Evolutionary conservation across 116 monocot species (phyloP).

Genomic region (Dioscorea cayenensis): DNA sequence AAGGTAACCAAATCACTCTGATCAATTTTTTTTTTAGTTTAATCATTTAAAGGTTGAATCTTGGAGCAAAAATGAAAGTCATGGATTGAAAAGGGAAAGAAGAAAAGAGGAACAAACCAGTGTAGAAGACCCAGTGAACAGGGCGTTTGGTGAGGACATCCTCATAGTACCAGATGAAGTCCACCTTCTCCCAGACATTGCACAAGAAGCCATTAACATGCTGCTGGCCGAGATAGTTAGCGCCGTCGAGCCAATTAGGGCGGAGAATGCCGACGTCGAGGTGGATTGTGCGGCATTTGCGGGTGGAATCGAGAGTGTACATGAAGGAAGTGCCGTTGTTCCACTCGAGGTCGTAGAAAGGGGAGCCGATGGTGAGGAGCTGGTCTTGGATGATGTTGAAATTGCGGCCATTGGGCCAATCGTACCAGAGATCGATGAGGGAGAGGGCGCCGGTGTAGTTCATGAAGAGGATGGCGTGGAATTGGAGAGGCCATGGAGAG

Average conservation of each 20-base stretch:
- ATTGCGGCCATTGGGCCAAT: constrained; percentile 67
- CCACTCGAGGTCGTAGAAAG: constrained; percentile 70
- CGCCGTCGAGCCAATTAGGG: constrained; percentile 62
- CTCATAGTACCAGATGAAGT: constrained; percentile 85
- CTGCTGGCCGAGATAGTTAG: constrained; percentile 49
- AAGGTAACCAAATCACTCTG: background rate
- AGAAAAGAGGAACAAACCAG: constrained; percentile 17
- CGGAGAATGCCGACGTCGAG: constrained; percentile 50
- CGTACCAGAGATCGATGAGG: constrained; percentile 78
- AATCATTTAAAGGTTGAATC: no score
- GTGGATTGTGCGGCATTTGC: constrained; percentile 24
- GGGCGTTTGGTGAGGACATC: constrained; percentile 56
- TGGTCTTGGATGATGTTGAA: constrained; percentile 66
- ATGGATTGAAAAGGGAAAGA: no score
- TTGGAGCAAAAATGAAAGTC: no score
- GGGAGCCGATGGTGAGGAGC: constrained; percentile 18
- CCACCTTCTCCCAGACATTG: constrained; percentile 67
- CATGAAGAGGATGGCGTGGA: constrained; percentile 55
- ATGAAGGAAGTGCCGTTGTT: constrained; percentile 80
- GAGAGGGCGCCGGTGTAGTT: constrained; percentile 53
- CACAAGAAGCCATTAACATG: constrained; percentile 59
- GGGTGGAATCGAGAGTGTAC: constrained; percentile 35
- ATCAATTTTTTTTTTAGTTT: no score
- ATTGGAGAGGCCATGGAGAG: constrained; percentile 62
- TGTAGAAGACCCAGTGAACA: constrained; percentile 73